These are phyloP conservation scores for Conticribra weissflogii DNA, from an alignment of 108 stramenopile species.

Conservation along the genomic window DNA sequence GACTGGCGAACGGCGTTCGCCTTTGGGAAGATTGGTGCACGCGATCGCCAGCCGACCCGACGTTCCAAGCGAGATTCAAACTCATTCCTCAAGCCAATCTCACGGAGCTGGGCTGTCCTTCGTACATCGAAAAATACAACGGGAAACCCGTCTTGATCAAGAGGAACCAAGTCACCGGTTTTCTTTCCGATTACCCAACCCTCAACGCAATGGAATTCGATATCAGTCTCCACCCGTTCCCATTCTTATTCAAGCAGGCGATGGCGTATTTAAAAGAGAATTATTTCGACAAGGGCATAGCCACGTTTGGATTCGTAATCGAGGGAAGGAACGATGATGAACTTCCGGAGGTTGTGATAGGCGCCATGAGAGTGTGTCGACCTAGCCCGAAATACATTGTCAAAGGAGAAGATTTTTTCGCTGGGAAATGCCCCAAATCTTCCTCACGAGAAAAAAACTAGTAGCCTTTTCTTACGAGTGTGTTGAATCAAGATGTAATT, in stretches of 20 bases:
- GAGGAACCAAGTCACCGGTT: constrained; percentile 76
- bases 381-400: constrained; percentile 67
- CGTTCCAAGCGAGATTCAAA: constrained; percentile 81
- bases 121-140: constrained; percentile 83
- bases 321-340: constrained; percentile 83
- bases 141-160: constrained; percentile 88
- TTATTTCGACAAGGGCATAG: constrained; percentile 71
- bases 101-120: constrained; percentile 75
- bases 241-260: constrained; percentile 81
- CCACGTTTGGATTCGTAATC: constrained; percentile 78
- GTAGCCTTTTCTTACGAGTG: background rate
- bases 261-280: constrained; percentile 80
- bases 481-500: too few species aligned
- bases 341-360: constrained; percentile 76
- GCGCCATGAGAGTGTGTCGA: constrained; percentile 68
- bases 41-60: constrained; percentile 69
- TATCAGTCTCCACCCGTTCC: constrained; percentile 82
- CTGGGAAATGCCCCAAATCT: constrained; percentile 37
- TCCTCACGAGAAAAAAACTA: background rate
- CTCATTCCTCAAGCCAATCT: constrained; percentile 71
- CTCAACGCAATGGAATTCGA: constrained; percentile 82
- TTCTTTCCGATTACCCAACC: constrained; percentile 71
- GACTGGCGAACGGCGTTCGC: constrained; percentile 71
- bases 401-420: constrained; percentile 68
- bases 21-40: constrained; percentile 84